Evolutionary conservation across 345 rosid species (phyloP), one percentile per base, ranked within the genome.

Genomic region (Cardamine occulta): DNA sequence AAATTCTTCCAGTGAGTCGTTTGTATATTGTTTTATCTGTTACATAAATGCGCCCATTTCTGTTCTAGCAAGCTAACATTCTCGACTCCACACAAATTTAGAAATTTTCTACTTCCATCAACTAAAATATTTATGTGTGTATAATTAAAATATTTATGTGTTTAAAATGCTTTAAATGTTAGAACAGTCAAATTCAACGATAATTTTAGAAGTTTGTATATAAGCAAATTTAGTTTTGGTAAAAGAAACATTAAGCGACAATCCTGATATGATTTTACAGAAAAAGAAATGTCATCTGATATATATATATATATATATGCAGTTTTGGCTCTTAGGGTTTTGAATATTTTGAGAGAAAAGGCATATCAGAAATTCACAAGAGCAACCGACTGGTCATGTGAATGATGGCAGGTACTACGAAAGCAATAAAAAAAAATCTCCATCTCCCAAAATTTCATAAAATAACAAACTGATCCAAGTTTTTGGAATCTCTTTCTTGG

Each of bases 401-500:
- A 42, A 42, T 13, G 47, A 42, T 42, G 47, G 47, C 47, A 42
- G 47, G 13, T 42, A 42, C 4, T 42, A 42, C 17, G 13, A 42
- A 42, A 42, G 15, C 44, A 42, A 1, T 42, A 14, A 13, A 13
- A 14, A 13, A 13, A 13, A 42, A 4, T 42, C 15, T 40, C n/a
- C 53, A 68, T 40, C 28, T 55, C 48, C 48, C 63, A 68, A 54
- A 24, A 23, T 55, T 55, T 55, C 53, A 42, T 55, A 68, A 9
- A 67, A 7, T 68, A 9, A 39, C 42, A 68, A 7, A 59, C 29
- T 21, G 29, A 31, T 39, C 47, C 47, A 45, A 42, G 47, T 42
- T 42, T 42, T 42, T 42, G 47, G 47, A 42, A 42, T 42, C 47
- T 42, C 47, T 42, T 13, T 14, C 47, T 42, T 14, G 47, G 47